phyloP scores from a whole-genome alignment of 495 filamentous ascomycete genomes.

The Aspergillus asperescens region DNA sequence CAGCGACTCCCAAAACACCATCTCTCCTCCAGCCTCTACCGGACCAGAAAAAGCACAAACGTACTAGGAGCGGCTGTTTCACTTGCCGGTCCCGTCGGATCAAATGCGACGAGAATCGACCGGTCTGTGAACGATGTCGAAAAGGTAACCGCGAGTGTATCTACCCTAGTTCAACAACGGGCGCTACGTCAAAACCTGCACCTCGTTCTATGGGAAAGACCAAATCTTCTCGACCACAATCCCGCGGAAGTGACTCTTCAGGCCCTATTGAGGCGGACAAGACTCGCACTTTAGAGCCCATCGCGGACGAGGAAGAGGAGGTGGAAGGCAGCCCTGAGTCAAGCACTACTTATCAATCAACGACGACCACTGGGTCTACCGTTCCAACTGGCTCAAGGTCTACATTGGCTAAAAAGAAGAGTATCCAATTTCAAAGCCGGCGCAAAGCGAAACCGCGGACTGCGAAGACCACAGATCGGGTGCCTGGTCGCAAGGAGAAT shows the following conservation, averaged over 20 bases:
- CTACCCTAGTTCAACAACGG: slow-evolving; percentile 62
- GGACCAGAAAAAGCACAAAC: slow-evolving; percentile 87
- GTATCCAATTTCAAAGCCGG: slow-evolving; percentile 37
- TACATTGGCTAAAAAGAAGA: slow-evolving; percentile 28
- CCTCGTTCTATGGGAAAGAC: slow-evolving; percentile 42
- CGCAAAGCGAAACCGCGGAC: slow-evolving; percentile 37
- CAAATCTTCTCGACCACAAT: slow-evolving; percentile 39
- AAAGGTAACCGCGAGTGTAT: slow-evolving; percentile 81
- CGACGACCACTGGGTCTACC: slow-evolving; percentile 20
- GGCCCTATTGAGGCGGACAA: slow-evolving; percentile 43
- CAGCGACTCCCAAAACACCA: slow-evolving; percentile 25
- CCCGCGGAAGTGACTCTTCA: slow-evolving; percentile 45
- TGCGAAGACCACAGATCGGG: slow-evolving; percentile 20
- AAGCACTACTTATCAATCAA: slow-evolving; percentile 25
- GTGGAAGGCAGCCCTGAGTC: slow-evolving; percentile 28
- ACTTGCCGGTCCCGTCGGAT: slow-evolving; percentile 87
- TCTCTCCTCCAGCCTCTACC: slow-evolving; percentile 28
- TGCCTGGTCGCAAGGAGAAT: slow-evolving; percentile 34
- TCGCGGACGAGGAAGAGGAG: slow-evolving; percentile 62
- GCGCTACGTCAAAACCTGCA: slow-evolving; percentile 30
- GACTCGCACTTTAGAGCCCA: slow-evolving; percentile 51
- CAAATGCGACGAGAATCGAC: slow-evolving; percentile 87
- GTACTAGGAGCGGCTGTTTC: slow-evolving; percentile 90
- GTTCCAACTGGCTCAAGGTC: slow-evolving; percentile 17
- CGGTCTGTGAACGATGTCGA: slow-evolving; percentile 80